These are phyloP conservation scores for Sinapis alba DNA, from an alignment of 441 rosid species.

Conservation along the genomic window DNA sequence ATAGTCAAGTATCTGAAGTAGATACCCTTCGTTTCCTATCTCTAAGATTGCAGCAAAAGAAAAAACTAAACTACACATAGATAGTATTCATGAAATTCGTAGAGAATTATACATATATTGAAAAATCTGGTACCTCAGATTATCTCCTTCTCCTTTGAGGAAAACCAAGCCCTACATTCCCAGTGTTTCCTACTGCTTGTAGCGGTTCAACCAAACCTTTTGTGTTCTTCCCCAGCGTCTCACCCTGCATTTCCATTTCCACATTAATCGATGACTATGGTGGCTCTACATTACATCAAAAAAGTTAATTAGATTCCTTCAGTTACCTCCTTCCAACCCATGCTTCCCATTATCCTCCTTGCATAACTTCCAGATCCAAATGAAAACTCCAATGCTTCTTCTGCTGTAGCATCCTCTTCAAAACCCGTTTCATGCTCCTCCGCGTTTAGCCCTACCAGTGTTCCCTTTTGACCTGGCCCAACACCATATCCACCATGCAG, in stretches of 20 bases:
- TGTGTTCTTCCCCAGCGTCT: conserved; percentile 59
- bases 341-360: conserved; percentile 74
- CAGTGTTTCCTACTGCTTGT: conserved; percentile 70
- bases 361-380: conserved; percentile 86
- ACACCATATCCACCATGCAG: conserved; percentile 83
- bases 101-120: not conserved
- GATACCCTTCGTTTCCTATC: not conserved
- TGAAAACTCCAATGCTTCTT: conserved; percentile 61
- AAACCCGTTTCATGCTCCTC: conserved; percentile 38
- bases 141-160: conserved; percentile 13
- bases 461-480: conserved; percentile 87
- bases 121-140: not conserved
- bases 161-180: conserved; percentile 86
- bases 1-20: not conserved
- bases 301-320: not conserved
- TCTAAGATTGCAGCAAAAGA: not conserved
- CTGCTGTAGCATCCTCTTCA: conserved; percentile 65
- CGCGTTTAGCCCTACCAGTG: conserved; percentile 4
- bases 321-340: conserved; percentile 95
- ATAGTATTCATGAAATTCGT: not conserved
- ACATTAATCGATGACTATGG: not conserved
- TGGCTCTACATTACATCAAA: not conserved
- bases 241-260: conserved; percentile 61
- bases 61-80: not conserved
- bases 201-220: conserved; percentile 78